These are phyloP conservation scores for Leccinum pachyderme DNA, from an alignment of 1,284 basidiomycete species.

Conservation along the genomic window DNA sequence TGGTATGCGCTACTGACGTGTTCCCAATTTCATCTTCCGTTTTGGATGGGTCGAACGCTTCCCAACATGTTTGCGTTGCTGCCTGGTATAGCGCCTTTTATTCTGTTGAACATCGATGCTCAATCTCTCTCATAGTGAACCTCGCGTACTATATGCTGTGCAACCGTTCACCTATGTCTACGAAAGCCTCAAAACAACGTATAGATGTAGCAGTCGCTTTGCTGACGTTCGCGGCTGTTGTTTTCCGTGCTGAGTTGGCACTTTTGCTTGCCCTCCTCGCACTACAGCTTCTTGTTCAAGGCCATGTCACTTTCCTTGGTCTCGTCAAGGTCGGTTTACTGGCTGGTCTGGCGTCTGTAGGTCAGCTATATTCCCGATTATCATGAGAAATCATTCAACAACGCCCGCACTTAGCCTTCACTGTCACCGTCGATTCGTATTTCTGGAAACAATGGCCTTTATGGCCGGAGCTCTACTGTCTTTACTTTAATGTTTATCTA, in stretches of 20 bases:
- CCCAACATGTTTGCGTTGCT: slow-evolving; percentile 93
- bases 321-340: slow-evolving; percentile 55
- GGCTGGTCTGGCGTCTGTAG: slow-evolving; percentile 53
- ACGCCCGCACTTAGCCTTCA: slow-evolving; percentile 49
- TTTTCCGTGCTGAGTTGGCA: slow-evolving; percentile 81
- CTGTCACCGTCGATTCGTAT: slow-evolving; percentile 76
- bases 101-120: slow-evolving; percentile 1
- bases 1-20: slow-evolving; percentile 71
- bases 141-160: slow-evolving; percentile 60
- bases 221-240: slow-evolving; percentile 67
- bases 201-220: slow-evolving; percentile 43
- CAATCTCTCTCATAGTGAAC: slow-evolving; percentile 42
- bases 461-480: slow-evolving; percentile 85
- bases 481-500: slow-evolving; percentile 86
- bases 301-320: slow-evolving; percentile 43
- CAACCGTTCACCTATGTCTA: slow-evolving; percentile 43
- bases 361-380: slow-evolving; percentile 40
- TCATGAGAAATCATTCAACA: neutral
- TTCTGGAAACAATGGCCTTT: slow-evolving; percentile 75
- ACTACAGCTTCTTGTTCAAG: slow-evolving; percentile 52
- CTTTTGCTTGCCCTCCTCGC: slow-evolving; percentile 64
- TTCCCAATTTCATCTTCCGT: slow-evolving; percentile 89
- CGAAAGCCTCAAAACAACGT: slow-evolving; percentile 37
- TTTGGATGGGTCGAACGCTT: slow-evolving; percentile 90
- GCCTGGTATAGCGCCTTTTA: slow-evolving; percentile 51